Base-by-base conservation (phyloP, 345 rosid genomes). In the Salix koriyanagi region DNA sequence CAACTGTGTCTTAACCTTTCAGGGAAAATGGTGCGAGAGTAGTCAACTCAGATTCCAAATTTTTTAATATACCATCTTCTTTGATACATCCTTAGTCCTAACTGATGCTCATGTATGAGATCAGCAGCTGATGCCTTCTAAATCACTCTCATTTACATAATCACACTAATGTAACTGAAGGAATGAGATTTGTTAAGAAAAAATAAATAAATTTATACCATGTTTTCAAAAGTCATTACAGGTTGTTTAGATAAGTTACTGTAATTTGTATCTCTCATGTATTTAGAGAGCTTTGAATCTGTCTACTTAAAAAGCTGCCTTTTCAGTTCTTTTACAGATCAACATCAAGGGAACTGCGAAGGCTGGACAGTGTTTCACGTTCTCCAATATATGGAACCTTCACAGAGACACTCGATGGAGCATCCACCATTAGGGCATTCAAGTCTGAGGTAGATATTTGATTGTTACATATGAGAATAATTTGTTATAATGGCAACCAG, bases 321-420 rank as follows among this genome's bases (percentile, higher is more conserved):
- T 81, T 85, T 68, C 90, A 95, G 99, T 88, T 88, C 84, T 92
- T 95, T 86, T 92, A 95, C 85, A 92, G 97, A 86, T 92, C 99
- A 75, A 92, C 97, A 77, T 91, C 97, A 68, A 89, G 99, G 87
- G 99, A 92, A 78, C 79, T 95, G 80, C 86, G 97, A 76, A 88
- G 99, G 85, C 80, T 95, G 73, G 99, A 92, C 82, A 91, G 97
- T 85, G 93, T 95, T 82, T 86, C 97, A 77, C 93, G 96, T 65
- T 95, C 97, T 72, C 97, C 99, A 28, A 95, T 95, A 69, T 95
- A 95, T 75, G 83, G 97, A 67, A 89, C 93, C 67, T 95, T 95
- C 84, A 88, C 89, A 1, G 99, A 95, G 88, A 91, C 94, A 70
- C 92, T 95, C 28, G 95, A 89, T 82, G 99, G 97, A 67, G 87